A percentile compares a stretch with the other conserved stretches of the same genome.
phyloP scores from a whole-genome alignment of 768 basidiomycete genomes.

The Phylloporus sp. region DNA sequence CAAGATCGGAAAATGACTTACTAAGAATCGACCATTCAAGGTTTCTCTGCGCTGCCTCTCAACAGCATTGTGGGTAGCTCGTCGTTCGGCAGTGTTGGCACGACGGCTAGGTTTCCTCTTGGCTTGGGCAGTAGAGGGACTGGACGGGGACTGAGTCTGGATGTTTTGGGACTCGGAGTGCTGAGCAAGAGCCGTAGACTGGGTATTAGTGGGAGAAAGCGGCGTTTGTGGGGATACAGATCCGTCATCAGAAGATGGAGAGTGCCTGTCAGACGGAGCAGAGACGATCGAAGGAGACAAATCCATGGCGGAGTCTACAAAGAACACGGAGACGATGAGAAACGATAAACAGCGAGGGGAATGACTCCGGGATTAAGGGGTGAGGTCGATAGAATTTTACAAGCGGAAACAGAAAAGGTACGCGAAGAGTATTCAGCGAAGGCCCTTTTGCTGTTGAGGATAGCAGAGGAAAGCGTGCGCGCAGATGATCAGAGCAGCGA shows the following conservation, averaged over 20 bases:
- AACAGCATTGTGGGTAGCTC: conserved; percentile 96
- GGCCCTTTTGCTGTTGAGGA: conserved; percentile 27
- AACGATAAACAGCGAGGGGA: background rate
- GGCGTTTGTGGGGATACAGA: conserved; percentile 49
- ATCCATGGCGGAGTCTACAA: conserved; percentile 26
- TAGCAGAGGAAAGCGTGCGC: conserved; percentile 13
- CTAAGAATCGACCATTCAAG: conserved; percentile 88
- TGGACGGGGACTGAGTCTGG: conserved; percentile 23
- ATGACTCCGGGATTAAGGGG: conserved; percentile 15
- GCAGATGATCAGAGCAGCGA: conserved; percentile 46
- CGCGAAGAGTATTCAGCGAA: conserved; percentile 47
- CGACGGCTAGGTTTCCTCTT: conserved; percentile 84
- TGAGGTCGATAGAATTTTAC: conserved; percentile 25
- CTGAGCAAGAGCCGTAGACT: conserved; percentile 34
- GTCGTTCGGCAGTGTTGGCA: conserved; percentile 94
- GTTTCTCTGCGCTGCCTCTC: conserved; percentile 92
- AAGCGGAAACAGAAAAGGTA: conserved; percentile 29
- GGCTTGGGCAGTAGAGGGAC: conserved; percentile 33
- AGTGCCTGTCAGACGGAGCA: conserved; percentile 36
- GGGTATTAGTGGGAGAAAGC: conserved; percentile 35
- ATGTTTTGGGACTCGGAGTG: conserved; percentile 23
- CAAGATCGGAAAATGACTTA: conserved; percentile 34
- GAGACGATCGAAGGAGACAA: conserved; percentile 40
- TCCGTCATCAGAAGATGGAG: conserved; percentile 41
- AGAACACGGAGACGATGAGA: conserved; percentile 8